Base-by-base conservation (phyloP, 805 yeast genomes). In the Starmera dryadoides region DNA sequence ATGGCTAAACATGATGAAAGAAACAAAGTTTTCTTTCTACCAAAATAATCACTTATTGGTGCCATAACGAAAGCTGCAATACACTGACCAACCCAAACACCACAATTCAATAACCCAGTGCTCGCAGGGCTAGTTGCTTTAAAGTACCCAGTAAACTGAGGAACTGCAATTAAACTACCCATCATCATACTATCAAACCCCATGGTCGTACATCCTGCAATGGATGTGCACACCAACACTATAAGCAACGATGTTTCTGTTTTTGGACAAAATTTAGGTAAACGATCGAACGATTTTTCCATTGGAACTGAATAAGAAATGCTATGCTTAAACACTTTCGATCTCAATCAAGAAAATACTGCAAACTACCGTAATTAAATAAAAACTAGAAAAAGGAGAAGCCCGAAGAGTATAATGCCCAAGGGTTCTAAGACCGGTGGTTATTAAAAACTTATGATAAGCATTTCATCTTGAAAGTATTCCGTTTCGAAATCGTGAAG, bases 121-220 rank as follows among this genome's bases (percentile, higher is more conserved):
- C 38, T 38, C n/a, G 22, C 42, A 18, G 38, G 25, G 17, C 20
- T 43, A 4, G 36, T 20, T 19, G 28, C 20, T 29, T 21, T 9
- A 21, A 42, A 42, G 33, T 42, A 42, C 6, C 43, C 46, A 12
- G 39, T 34, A 28, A 43, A 43, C 19, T 43, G 46, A 10, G 38
- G 42, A 9, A 43, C 39, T 10, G 46, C 42, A 20, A 43, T 43
- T 30, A 43, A 30, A 8, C 37, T 31, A 12, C 44, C 14, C 46
- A 43, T 43, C 46, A 43, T 43, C 44, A 41, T 43, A 4, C 40
- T 25, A 25, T 43, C 46, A 34, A 41, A 43, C 14, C 46, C 44
- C 39, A 38, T 34, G 2, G 46, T 43, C 4, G 38, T 19, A 38
- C 44, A 43, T 11, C 44, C 44, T 16, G 42, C 42, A 23, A 43